Percentiles rank a stretch among this genome's conserved stretches.
Evolutionary conservation across 2,329 filamentous ascomycete species (phyloP).

Genomic region (Bretziella fagacearum): DNA sequence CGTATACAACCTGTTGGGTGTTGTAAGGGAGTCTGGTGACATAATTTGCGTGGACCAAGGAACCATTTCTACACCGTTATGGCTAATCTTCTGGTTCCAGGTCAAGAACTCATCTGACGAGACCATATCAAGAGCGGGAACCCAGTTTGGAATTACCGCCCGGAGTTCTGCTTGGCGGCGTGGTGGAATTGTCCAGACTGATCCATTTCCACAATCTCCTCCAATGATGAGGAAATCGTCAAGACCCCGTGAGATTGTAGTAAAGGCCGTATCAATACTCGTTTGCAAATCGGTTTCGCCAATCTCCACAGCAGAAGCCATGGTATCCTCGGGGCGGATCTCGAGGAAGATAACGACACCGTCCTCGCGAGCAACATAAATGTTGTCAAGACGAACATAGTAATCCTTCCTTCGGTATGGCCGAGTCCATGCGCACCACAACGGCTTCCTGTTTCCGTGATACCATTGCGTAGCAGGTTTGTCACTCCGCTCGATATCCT

Average conservation of each 20-base stretch:
- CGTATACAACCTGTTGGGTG: constrained; percentile 43
- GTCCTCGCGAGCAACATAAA: constrained; percentile 80
- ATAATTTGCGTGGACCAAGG: constrained; percentile 18
- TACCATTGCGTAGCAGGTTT: constrained; percentile 28
- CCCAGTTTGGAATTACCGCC: constrained; percentile 44
- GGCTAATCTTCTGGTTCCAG: constrained; percentile 19
- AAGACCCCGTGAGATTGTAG: constrained; percentile 49
- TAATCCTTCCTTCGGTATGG: constrained; percentile 50
- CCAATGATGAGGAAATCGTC: constrained; percentile 67
- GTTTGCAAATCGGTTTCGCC: constrained; percentile 26
- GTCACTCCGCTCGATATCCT: constrained; percentile 26
- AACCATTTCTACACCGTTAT: constrained; percentile 17
- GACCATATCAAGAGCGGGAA: constrained; percentile 38
- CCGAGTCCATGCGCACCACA: constrained; percentile 76
- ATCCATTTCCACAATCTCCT: constrained; percentile 62
- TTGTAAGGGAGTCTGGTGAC: constrained; percentile 13
- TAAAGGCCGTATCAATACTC: constrained; percentile 68
- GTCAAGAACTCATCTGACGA: constrained; percentile 27
- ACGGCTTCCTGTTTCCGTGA: constrained; percentile 32
- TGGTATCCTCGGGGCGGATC: constrained; percentile 38
- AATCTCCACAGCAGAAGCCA: constrained; percentile 14
- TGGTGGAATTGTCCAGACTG: constrained; percentile 51
- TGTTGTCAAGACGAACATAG: constrained; percentile 50
- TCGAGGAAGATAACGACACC: constrained; percentile 61
- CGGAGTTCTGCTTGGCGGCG: constrained; percentile 31